Base-by-base conservation (phyloP, 257 asterid species). In the Solanum raphanifolium region DNA sequence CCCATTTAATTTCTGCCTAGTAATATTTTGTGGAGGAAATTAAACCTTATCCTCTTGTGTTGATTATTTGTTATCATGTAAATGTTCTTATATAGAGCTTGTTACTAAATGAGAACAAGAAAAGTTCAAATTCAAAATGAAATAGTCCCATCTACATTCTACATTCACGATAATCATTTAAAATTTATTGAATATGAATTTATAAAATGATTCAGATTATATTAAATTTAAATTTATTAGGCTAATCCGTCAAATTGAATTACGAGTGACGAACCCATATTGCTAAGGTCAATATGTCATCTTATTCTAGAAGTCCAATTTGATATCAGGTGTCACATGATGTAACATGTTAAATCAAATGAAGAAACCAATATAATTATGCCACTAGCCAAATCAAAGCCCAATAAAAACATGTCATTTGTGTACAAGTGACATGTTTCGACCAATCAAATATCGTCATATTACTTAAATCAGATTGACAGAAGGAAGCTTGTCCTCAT, bases 31-130 rank as follows among this genome's bases (percentile, higher is more conserved):
- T 89, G 91, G 88, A 87, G 43, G 65, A 16, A 29, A 29, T 75
- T 87, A 83, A 55, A 41, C 48, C 73, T 87, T 87, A 87, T 89
- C 91, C 76, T 68, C 20, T 32, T 82, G 13, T 58, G 16, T 36
- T 43, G 15, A 7, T 0, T 79, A 34, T 18, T 73, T 72, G 41
- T 18, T 13, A 16, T 72, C 62, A 41, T 25, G 25, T 41, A 74
- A 74, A 21, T 72, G 79, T 72, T 71, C 43, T 71, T 71, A 32
- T 16, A 72, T 16, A 32, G 11, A 31, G 6, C n/a, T 31, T 71
- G 9, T 7, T 16, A 15, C 20, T 31, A 71, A 71, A 71, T 31
- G 83, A 35, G 55, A 74, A 20, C 82, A 74, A 23, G 31, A 36
- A 75, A 75, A 38, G 21, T 75, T 75, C 23, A 36, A 75, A 75